Base-by-base conservation (phyloP, 768 basidiomycete species). In the Mycena pura region DNA sequence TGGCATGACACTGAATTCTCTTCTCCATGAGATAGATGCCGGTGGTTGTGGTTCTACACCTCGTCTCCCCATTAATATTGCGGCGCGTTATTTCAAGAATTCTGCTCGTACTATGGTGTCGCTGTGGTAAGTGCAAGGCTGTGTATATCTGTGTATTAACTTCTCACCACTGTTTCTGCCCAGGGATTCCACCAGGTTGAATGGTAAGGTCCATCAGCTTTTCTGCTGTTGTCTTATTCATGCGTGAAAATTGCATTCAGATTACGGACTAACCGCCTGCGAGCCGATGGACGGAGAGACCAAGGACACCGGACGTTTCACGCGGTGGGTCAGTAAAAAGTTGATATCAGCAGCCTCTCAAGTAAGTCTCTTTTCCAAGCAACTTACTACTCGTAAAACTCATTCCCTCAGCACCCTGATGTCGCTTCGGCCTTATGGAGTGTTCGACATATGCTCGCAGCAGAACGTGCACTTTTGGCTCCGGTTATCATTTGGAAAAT, bases 1-100 rank as follows among this genome's bases (percentile, higher is more conserved):
- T 21, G 69, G 55, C 10, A 54, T 72, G 17, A 68, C 63, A 2
- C 39, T 72, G 4, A 66, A 69, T 36, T 56, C 54, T 17, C 22
- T 68, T n/a, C 53, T 72, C 7, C 32, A 65, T 21, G 10, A 50
- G 10, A 24, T 38, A 25, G 21, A 41, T 3, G 19, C 40, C 1
- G 22, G 8, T 21, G 27, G 24, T n/a, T n/a, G n/a, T n/a, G n/a
- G n/a, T n/a, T n/a, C n/a, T n/a, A n/a, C n/a, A n/a, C n/a, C n/a
- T n/a, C n/a, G n/a, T 25, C 54, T 55, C 29, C 41, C 55, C 21
- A 15, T 11, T 11, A 32, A 56, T 13, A 56, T 62, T 38, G 49
- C 61, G 0, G 19, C n/a, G 9, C 29, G 48, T 3, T 62, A 51
- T 28, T 62, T 56, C 39, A 64, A 32, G 24, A 34, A n/a, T 9